Conservation (phyloP, 2,329 filamentous ascomycete genomes). For the Botrytis paeoniae region DNA sequence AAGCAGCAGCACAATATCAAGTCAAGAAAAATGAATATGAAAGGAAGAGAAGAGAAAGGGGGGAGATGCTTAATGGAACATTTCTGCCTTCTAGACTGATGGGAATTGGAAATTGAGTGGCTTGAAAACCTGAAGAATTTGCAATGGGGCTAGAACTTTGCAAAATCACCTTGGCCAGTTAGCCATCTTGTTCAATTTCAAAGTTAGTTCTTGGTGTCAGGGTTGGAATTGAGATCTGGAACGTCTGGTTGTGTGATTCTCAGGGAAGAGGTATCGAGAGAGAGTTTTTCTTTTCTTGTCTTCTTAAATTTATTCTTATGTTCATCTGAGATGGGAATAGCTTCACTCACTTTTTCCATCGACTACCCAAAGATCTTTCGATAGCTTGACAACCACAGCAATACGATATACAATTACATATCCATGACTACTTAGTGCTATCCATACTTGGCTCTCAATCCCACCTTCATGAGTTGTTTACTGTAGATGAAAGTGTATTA, state of each 20-base stretch:
- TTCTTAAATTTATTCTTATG: neutral
- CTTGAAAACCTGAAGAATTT: neutral
- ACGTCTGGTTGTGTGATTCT: neutral
- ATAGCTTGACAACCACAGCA: neutral
- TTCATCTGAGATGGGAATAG: neutral
- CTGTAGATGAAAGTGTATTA: neutral
- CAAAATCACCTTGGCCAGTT: neutral
- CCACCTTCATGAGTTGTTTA: neutral
- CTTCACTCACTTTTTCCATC: neutral
- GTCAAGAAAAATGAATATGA: neutral
- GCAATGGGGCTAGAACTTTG: neutral
- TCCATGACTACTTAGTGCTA: neutral
- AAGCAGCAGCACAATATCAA: neutral
- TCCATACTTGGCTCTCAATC: neutral
- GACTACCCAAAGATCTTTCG: neutral
- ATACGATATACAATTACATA: neutral
- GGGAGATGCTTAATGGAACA: neutral
- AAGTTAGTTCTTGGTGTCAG: neutral
- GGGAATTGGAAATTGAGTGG: neutral
- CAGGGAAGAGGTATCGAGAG: neutral
- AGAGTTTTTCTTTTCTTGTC: neutral
- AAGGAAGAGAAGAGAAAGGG: neutral
- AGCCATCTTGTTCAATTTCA: neutral
- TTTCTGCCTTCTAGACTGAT: neutral
- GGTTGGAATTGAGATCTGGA: neutral